Conservation (phyloP, 2,329 filamentous ascomycete genomes). For the Penicillium sp. region DNA sequence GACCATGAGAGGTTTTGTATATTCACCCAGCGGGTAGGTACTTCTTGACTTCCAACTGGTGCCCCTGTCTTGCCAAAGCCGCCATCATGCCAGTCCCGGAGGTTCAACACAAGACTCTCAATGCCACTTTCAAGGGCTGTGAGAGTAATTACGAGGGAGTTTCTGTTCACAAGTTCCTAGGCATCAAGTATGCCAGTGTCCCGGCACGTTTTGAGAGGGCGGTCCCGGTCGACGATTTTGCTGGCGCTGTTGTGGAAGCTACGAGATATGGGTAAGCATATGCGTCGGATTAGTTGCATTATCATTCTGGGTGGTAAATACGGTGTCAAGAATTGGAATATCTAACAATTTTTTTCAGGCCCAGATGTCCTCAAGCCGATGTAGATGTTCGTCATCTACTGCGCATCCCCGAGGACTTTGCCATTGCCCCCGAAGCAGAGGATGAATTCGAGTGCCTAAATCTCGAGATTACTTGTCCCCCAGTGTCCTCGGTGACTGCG, state of each 20-base stretch:
- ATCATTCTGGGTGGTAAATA: neutral
- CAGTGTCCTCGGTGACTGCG: neutral
- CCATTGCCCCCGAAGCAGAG: constrained; percentile 33
- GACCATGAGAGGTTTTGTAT: neutral
- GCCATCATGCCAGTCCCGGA: constrained; percentile 25
- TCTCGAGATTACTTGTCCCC: constrained; percentile 42
- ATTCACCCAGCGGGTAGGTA: neutral
- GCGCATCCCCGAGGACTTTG: constrained; percentile 42
- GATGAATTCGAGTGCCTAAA: constrained; percentile 50
- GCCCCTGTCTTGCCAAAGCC: neutral
- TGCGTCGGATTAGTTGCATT: neutral
- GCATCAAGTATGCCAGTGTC: constrained; percentile 35
- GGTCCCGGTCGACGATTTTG: constrained; percentile 24
- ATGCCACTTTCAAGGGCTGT: constrained; percentile 32
- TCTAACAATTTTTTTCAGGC: constrained; percentile 31
- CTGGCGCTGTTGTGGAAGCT: constrained; percentile 36
- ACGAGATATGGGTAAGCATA: constrained; percentile 33
- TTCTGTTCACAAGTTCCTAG: constrained; percentile 30
- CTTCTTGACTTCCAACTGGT: neutral
- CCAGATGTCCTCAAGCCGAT: constrained; percentile 45
- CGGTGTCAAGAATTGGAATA: no score
- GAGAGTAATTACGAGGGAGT: constrained; percentile 13
- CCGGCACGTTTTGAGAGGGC: constrained; percentile 35
- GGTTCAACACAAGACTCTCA: constrained; percentile 26
- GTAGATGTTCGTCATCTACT: constrained; percentile 48